Base-by-base conservation (phyloP, 805 yeast species). In the Clavispora fructus region DNA sequence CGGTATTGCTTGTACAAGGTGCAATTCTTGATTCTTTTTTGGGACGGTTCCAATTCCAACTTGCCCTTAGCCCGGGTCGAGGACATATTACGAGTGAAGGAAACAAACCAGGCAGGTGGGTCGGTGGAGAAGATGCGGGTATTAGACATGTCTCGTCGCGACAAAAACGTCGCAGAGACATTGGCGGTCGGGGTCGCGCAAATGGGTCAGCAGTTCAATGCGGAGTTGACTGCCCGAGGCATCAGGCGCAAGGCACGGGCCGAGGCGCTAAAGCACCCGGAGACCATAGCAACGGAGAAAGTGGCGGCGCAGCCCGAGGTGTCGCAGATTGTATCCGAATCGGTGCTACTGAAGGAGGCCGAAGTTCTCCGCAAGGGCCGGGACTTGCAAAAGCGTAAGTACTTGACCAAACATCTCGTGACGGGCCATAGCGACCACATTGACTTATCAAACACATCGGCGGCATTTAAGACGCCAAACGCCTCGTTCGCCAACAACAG, bases 21-120 rank as follows among this genome's bases (percentile, higher is more conserved):
- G 3, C 73, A 71, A 41, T 53, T 78, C 5, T 42, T 77, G 14
- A 46, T 77, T 6, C 41, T 77, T 13, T 68, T 59, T 47, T 78
- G 81, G 81, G 74, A 70, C 48, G 47, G 51, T 2, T 52, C 56
- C 6, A 51, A 57, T 12, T 44, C 61, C 7, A 53, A 46, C 2
- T 30, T 65, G 17, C 30, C 41, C 10, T 13, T 35, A 1, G 53
- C 44, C 3, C 54, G 57, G 19, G 55, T 65, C 12, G 16, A 43
- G 3, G 42, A 52, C 9, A 16, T 46, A 2, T 55, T 71, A 25
- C 43, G 52, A 2, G 33, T 61, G 2, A 44, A 48, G 2, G 47
- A 51, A 12, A 44, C 49, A 19, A 25, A 27, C 7, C 17, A 44
- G 9, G 31, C 45, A 1, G 37, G 27, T 1, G 56, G 53, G 16